phyloP scores from a whole-genome alignment of 345 rosid species.

The Hibiscus tridactylites region DNA sequence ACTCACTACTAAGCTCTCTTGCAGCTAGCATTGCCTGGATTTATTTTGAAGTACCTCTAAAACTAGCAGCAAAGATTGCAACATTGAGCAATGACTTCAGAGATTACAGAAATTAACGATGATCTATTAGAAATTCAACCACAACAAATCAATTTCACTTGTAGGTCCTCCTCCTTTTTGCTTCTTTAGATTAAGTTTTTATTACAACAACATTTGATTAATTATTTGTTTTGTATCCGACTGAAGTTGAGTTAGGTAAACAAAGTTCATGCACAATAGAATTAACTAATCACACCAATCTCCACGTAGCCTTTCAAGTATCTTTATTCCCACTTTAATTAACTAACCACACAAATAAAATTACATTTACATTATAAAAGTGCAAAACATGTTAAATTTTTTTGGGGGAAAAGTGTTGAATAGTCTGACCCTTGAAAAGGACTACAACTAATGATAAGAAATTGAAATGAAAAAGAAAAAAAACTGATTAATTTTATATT shows the following conservation, averaged over 20 bases:
- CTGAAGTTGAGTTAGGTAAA: slow-evolving; percentile 46
- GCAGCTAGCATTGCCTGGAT: too few species aligned
- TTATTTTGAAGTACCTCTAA: too few species aligned
- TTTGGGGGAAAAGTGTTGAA: too few species aligned
- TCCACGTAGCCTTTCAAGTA: slow-evolving; percentile 53
- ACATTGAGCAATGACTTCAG: slow-evolving; percentile 23
- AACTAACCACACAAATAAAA: too few species aligned
- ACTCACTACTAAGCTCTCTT: too few species aligned
- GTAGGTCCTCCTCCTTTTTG: slow-evolving; percentile 11
- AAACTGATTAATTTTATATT: too few species aligned
- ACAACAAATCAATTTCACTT: slow-evolving; percentile 31
- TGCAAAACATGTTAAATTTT: too few species aligned
- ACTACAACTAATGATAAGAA: too few species aligned
- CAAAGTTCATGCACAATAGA: slow-evolving; percentile 38
- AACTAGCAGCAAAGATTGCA: too few species aligned
- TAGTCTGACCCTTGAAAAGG: too few species aligned
- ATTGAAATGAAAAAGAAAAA: too few species aligned
- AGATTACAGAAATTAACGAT: slow-evolving; percentile 15
- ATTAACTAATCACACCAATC: slow-evolving; percentile 37
- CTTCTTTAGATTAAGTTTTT: background rate
- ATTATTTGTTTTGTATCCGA: background rate
- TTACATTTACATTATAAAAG: too few species aligned
- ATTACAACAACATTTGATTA: background rate
- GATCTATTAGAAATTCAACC: slow-evolving; percentile 21
- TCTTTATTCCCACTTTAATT: background rate